Evolutionary conservation across 768 basidiomycete genomes (phyloP).

Genomic region (Leucocoprinus sp.): DNA sequence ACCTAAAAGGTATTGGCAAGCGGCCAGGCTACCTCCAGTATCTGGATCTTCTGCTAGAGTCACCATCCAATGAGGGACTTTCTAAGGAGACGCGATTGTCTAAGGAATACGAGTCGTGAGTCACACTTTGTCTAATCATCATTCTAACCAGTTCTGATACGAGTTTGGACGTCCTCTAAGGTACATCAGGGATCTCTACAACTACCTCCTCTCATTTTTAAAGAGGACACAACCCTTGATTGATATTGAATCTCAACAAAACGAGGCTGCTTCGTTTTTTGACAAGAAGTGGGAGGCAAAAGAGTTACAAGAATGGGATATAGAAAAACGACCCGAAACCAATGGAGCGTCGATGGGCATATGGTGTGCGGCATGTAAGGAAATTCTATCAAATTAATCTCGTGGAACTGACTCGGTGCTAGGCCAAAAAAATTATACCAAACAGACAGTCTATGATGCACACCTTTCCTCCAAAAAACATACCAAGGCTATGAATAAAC

Average conservation of each 20-base stretch:
- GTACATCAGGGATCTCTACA: slow-evolving; percentile 76
- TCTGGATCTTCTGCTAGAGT: slow-evolving; percentile 73
- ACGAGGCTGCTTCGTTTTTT: slow-evolving; percentile 62
- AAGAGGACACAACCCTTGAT: slow-evolving; percentile 79
- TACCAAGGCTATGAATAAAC: slow-evolving; percentile 78
- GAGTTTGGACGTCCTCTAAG: slow-evolving; percentile 27
- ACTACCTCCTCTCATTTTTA: slow-evolving; percentile 80
- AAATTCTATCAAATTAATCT: slow-evolving; percentile 7
- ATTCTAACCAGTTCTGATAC: not conserved
- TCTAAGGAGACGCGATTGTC: slow-evolving; percentile 56
- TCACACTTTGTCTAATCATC: slow-evolving; percentile 11
- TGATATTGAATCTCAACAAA: slow-evolving; percentile 64
- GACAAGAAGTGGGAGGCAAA: slow-evolving; percentile 71
- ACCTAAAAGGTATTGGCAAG: slow-evolving; percentile 78
- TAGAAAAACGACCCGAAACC: slow-evolving; percentile 33
- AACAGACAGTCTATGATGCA: slow-evolving; percentile 96
- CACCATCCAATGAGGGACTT: slow-evolving; percentile 59
- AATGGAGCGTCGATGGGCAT: slow-evolving; percentile 55
- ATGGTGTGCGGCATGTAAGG: slow-evolving; percentile 91
- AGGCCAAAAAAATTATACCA: slow-evolving; percentile 95
- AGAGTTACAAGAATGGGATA: slow-evolving; percentile 73
- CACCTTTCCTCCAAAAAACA: slow-evolving; percentile 96
- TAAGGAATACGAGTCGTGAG: slow-evolving; percentile 77
- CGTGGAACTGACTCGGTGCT: slow-evolving; percentile 6
- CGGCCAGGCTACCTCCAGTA: slow-evolving; percentile 90